Base-by-base conservation (phyloP, 441 rosid genomes). In the Rhodomyrtus psidioides region DNA sequence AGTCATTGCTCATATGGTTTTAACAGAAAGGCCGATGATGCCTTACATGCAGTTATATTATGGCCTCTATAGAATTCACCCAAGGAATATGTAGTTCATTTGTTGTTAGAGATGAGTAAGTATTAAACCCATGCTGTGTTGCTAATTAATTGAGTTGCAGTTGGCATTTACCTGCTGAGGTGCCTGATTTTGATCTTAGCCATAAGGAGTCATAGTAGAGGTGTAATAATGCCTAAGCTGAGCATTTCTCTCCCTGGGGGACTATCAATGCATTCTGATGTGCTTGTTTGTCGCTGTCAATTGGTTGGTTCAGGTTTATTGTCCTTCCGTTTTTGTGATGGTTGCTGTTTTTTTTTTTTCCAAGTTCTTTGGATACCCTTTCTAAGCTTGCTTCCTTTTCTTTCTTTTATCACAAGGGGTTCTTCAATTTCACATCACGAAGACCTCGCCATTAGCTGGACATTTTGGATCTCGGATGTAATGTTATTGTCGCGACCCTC, bases 391-490 rank as follows among this genome's bases (percentile, higher is more conserved):
- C 1, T 81, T 19, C 59, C 57, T 21, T 56, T 85, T 88, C 57
- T 83, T 90, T 89, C 17, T 84, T 84, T 84, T 55, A 14, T 87
- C 76, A n/a, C n/a, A n/a, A n/a, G n/a, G n/a, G n/a, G n/a, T n/a
- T n/a, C n/a, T n/a, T n/a, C n/a, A n/a, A n/a, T n/a, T n/a, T n/a
- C n/a, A n/a, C n/a, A n/a, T n/a, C n/a, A n/a, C n/a, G n/a, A n/a
- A n/a, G n/a, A n/a, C n/a, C n/a, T n/a, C n/a, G n/a, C n/a, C n/a
- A n/a, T n/a, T n/a, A n/a, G n/a, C n/a, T n/a, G n/a, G n/a, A n/a
- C n/a, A n/a, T n/a, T n/a, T n/a, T n/a, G n/a, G n/a, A n/a, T n/a
- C n/a, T n/a, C n/a, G n/a, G n/a, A n/a, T n/a, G n/a, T n/a, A n/a
- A n/a, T n/a, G n/a, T n/a, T n/a, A n/a, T n/a, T n/a, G n/a, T n/a